Base-by-base conservation (phyloP, 441 rosid species). In the Iberis amara region DNA sequence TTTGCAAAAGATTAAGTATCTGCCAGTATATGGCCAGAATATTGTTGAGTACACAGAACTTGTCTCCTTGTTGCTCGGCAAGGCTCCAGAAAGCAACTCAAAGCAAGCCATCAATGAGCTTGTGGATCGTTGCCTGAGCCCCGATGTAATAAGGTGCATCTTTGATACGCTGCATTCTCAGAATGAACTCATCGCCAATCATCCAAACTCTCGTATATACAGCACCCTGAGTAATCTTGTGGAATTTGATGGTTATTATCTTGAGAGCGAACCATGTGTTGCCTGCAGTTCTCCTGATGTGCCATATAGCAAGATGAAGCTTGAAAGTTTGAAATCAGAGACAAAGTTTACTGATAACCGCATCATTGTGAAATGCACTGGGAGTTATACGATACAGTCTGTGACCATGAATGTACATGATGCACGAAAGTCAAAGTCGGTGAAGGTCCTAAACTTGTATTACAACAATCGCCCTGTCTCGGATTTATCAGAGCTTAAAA, bases 271-370 rank as follows among this genome's bases (percentile, higher is more conserved):
- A 66, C 99, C 99, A 12, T 95, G 99, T 79, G 99, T 95, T 62
- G 83, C 98, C 48, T 95, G 99, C 81, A 95, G 99, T 75, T 83
- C 99, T 64, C 99, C 98, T 12, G 99, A 95, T 80, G 98, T 91
- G 31, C 99, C 98, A 18, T 95, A 89, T 45, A 80, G 95, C 79
- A 83, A 89, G 74, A 91, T 91, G 98, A 95, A 95, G 82, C 82
- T 95, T 41, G 99, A 95, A 75, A 91, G 89, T 70, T 68, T 95
- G 79, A 95, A 91, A 68, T 95, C 99, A 39, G 99, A 95, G 82
- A 95, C 95, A 13, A 95, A 91, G 81, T 95, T 95, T 52, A 95
- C 98, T 21, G 99, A 89, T 76, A 91, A 86, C 61, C 99, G 98
- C 57, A 95, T 89, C 77, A 89, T 95, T 58, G 96, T 95, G 66